Evolutionary conservation across 345 rosid genomes (phyloP).

Genomic region (Pugionium dolabratum): DNA sequence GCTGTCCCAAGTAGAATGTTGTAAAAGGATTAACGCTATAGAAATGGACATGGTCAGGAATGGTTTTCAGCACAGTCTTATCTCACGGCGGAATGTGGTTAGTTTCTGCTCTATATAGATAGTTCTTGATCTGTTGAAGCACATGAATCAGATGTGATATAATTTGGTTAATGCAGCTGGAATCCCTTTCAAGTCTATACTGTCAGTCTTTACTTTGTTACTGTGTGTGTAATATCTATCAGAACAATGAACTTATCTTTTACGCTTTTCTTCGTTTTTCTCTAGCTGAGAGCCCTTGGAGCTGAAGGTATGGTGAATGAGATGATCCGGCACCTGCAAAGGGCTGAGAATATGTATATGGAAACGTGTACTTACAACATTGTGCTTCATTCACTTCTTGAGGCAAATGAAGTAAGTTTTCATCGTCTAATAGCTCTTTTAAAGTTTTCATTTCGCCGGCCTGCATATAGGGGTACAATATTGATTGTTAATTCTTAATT

Average conservation of each 20-base stretch:
- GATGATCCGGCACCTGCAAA: slow-evolving; percentile 52
- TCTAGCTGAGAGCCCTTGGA: slow-evolving; percentile 77
- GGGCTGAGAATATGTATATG: slow-evolving; percentile 52
- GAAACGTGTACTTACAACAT: slow-evolving; percentile 55
- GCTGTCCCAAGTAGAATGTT: slow-evolving; percentile 56
- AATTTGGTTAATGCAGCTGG: too few relatives aligned
- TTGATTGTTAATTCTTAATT: slow-evolving; percentile 25
- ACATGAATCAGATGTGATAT: too few relatives aligned
- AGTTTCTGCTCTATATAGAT: slow-evolving; percentile 26
- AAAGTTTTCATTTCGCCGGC: slow-evolving; percentile 20
- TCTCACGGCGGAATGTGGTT: slow-evolving; percentile 72
- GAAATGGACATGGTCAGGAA: slow-evolving; percentile 74
- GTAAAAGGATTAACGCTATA: slow-evolving; percentile 67
- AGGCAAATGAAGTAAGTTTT: slow-evolving; percentile 61
- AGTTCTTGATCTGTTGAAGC: slow-evolving; percentile 19
- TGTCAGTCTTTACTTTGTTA: slow-evolving; percentile 4
- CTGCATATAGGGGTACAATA: too few relatives aligned
- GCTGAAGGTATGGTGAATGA: slow-evolving; percentile 72
- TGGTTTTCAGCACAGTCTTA: slow-evolving; percentile 62
- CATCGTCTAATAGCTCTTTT: slow-evolving; percentile 19
- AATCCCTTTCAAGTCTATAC: not conserved
- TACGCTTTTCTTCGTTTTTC: slow-evolving; percentile 18
- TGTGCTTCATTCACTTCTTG: slow-evolving; percentile 64
- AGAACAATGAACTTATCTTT: not conserved
- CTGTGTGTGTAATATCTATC: not conserved